Base-by-base conservation (phyloP, 805 yeast genomes). In the Nakazawaea holstii region DNA sequence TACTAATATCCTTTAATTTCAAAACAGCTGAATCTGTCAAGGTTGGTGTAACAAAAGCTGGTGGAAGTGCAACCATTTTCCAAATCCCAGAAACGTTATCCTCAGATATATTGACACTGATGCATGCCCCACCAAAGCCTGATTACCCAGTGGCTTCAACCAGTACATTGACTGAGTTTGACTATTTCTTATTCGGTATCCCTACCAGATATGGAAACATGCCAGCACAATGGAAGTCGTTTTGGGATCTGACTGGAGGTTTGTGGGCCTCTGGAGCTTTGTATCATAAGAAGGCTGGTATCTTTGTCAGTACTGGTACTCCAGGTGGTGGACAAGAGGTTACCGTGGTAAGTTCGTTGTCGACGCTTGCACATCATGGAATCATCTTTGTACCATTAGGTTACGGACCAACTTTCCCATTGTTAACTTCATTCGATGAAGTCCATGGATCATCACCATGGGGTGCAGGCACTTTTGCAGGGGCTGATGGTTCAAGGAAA, bases 391-490 rank as follows among this genome's bases (percentile, higher is more conserved):
- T 87, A 41, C 95, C 95, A 51, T 72, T 87, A 55, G 95, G 95
- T 51, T 87, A 81, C 69, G 76, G 72, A 52, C 63, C 70, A 52
- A 69, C 76, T 4, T 82, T 82, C 65, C 73, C 75, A 9, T 73
- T 74, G 55, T 58, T 82, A 53, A 66, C 85, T 38, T 73, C 72
- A 65, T 58, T 82, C 39, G 77, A 73, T 3, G 89, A 85, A 68
- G 73, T 79, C 43, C 95, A 84, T 61, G 95, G 95, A 54, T 87
- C 86, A 48, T 77, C 90, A 20, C 79, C 95, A 40, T 88, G 90
- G 89, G 96, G 95, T 63, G 85, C 95, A 31, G 95, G 95, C 55
- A 69, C 87, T 35, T 71, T 75, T 58, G 90, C 95, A 29, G 87
- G 80, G 43, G 71, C 75, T 44, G 92, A 84, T 60, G 95, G 95